phyloP scores from a whole-genome alignment of 441 rosid species.

The Populus hybrid region DNA sequence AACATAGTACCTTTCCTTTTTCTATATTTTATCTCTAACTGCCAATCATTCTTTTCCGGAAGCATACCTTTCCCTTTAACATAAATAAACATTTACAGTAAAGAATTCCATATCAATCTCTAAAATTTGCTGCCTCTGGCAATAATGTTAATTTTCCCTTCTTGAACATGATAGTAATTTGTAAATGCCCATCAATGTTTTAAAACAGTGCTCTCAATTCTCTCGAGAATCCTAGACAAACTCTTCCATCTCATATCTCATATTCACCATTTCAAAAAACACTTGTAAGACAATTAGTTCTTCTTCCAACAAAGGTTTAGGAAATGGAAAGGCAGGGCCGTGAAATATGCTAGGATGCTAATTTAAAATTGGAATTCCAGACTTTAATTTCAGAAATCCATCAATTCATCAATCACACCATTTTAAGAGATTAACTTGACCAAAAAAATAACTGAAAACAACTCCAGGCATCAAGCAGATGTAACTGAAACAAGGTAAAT shows the following conservation, averaged over 20 bases:
- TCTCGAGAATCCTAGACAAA: neutral
- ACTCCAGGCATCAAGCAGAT: neutral
- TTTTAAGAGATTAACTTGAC: neutral
- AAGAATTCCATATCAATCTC: neutral
- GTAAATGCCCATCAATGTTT: neutral
- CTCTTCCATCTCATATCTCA: neutral
- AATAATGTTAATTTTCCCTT: neutral
- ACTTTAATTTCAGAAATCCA: neutral
- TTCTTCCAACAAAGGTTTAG: neutral
- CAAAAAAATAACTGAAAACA: neutral
- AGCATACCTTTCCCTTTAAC: neutral
- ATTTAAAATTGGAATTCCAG: neutral
- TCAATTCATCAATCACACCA: neutral
- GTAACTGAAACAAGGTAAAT: conserved; percentile 3
- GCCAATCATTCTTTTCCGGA: neutral
- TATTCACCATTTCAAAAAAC: neutral
- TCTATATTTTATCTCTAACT: neutral
- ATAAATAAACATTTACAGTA: neutral
- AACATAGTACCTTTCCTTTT: neutral
- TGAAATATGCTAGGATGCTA: neutral
- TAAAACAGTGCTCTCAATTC: neutral
- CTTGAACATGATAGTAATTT: neutral
- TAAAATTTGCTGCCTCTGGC: neutral
- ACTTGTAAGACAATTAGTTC: neutral
- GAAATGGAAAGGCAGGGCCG: neutral